Percentiles rank a stretch among this genome's conserved stretches.
Evolutionary conservation across 768 basidiomycete species (phyloP).

Genomic region (Lyophyllum atratum): DNA sequence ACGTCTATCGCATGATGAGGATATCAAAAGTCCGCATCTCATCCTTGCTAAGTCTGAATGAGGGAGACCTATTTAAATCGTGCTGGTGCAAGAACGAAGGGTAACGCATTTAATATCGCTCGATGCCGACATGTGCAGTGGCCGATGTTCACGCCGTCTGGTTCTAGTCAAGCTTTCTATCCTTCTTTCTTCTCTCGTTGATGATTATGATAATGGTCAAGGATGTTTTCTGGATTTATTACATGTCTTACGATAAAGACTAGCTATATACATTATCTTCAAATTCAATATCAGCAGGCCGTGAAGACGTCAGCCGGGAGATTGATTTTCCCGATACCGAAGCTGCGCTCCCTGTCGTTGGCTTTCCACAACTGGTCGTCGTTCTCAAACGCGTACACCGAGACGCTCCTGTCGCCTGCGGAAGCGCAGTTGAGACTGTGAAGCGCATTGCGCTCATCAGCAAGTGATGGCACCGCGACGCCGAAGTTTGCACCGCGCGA

Average conservation of each 20-base stretch:
- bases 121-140: background rate
- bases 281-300: conserved; percentile 19
- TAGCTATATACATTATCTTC: background rate
- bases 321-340: conserved; percentile 37
- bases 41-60: too few relatives aligned
- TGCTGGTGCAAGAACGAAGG: too few relatives aligned
- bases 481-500: conserved; percentile 34
- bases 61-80: too few relatives aligned
- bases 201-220: background rate
- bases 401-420: conserved; percentile 29
- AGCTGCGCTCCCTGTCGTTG: conserved; percentile 39
- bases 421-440: conserved; percentile 37
- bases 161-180: background rate
- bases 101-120: too few relatives aligned
- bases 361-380: conserved; percentile 40
- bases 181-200: background rate
- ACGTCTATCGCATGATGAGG: too few relatives aligned
- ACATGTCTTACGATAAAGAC: background rate
- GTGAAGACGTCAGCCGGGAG: conserved; percentile 26
- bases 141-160: background rate
- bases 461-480: conserved; percentile 30
- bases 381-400: conserved; percentile 38
- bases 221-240: background rate
- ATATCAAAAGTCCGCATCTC: too few relatives aligned
- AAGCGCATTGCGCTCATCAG: conserved; percentile 34